phyloP scores from a whole-genome alignment of 257 asterid genomes.

The Solanum sitiens region DNA sequence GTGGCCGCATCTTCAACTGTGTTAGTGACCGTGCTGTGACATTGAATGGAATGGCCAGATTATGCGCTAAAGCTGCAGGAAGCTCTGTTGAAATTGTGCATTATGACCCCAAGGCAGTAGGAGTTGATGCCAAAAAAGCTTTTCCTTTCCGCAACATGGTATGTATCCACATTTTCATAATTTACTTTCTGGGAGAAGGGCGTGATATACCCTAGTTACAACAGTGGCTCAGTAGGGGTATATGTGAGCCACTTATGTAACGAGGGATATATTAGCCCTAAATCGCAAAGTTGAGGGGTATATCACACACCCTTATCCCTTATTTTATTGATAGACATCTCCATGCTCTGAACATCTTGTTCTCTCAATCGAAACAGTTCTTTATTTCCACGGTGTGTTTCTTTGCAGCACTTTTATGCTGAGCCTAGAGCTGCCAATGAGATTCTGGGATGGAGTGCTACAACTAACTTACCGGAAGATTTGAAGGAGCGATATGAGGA shows the following conservation, averaged over 20 bases:
- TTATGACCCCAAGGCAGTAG: slow-evolving; percentile 78
- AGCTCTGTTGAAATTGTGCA: slow-evolving; percentile 74
- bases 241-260: too few species aligned
- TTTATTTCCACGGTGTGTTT: neutral
- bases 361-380: neutral
- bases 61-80: slow-evolving; percentile 79
- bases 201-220: neutral
- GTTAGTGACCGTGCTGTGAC: slow-evolving; percentile 94
- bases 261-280: too few species aligned
- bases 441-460: slow-evolving; percentile 70
- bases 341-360: neutral
- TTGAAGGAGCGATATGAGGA: slow-evolving; percentile 77
- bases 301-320: neutral
- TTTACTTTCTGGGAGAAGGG: neutral
- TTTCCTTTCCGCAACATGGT: slow-evolving; percentile 97
- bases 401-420: slow-evolving; percentile 79
- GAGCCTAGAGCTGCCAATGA: slow-evolving; percentile 96
- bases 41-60: slow-evolving; percentile 82
- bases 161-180: slow-evolving; percentile 1
- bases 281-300: neutral
- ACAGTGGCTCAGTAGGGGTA: too few species aligned
- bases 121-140: slow-evolving; percentile 85
- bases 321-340: neutral
- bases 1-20: slow-evolving; percentile 66
- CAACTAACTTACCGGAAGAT: slow-evolving; percentile 70